Evolutionary conservation across 2,329 filamentous ascomycete genomes (phyloP), one percentile per base, ranked within the genome.

Genomic region (Penicillium rolfsii): DNA sequence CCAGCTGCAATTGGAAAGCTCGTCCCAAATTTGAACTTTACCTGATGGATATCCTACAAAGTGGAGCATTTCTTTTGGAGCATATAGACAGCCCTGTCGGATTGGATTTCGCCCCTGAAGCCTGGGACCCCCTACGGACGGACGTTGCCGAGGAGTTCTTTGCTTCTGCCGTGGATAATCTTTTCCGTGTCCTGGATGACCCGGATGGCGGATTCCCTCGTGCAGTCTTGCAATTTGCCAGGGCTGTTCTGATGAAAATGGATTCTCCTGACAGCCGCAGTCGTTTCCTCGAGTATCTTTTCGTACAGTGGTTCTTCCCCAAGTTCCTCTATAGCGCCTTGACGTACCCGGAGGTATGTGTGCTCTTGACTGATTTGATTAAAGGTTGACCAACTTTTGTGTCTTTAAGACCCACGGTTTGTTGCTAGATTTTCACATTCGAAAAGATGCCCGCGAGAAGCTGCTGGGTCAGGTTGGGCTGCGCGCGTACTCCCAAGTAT

Each of bases 251-350:
- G 48, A 84, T 85, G 61, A 93, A 93, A 70, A 81, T 97, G 61
- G 79, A 83, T 38, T 88, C 91, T 65, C 84, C 84, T 66, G 88
- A 89, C 67, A 86, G 86, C 65, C 87, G 91, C 63, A 88, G 90
- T 66, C 87, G 86, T 67, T 92, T 92, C 41, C 87, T 92, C 64
- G 88, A 88, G 68, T 96, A 93, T 81, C 85, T 98, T 66, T 88
- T 97, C 64, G 91, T 89, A 70, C 90, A 93, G 73, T 99, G 94
- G 88, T 88, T 97, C 64, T 97, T 98, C 75, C 90, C 92, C 64
- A 89, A 89, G 55, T 97, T 95, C 77, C 82, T 98, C 38, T 84
- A 91, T 50, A 89, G 91, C 69, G 89, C 92, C 56, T 86, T 98
- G 71, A 91, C 92, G 52, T 91, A 95, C 71, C 95, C 95, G 11